Evolutionary conservation across 2,329 filamentous ascomycete genomes (phyloP), one percentile per base, ranked within the genome.

Genomic region (Colletotrichum somersetense): DNA sequence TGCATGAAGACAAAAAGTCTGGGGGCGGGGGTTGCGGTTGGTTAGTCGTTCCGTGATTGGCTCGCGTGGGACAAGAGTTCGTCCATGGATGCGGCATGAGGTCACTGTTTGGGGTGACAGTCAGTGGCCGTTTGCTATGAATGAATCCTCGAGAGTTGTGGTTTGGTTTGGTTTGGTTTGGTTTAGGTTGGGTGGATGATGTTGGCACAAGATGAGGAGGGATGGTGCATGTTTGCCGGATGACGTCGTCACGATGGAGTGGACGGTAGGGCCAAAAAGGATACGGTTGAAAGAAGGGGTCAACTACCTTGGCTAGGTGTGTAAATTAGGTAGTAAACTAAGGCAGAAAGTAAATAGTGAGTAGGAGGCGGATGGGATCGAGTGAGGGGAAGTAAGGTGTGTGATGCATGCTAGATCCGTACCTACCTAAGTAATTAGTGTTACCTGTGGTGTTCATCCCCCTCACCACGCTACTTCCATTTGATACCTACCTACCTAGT

Each of bases 171-270:
- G 30, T 52, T 63, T 58, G 53, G 30, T 4, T 30, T 58, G 53
- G 30, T 4, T 30, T 55, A 33, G 18, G 18, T 59, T n/a, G 16
- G 38, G 58, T 63, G 58, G 53, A 26, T 58, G 65, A 42, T 67
- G 40, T 52, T 67, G 40, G 18, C 26, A 46, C 23, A 18, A 65
- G 16, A 12, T 30, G 46, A 52, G 7, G 68, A 71, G 65, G 69
- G 66, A 46, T 62, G 59, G 58, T 72, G 65, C 65, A 72, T 69
- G 69, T 59, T 53, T 69, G 69, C 55, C 58, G 65, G 50, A 72
- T 69, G 69, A 72, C 65, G 69, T 72, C 66, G 65, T 62, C 68
- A 55, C 65, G 69, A 72, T 69, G 65, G 58, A 18, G 59, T 23
- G n/a, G 58, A 50, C 30, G 14, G 30, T 23, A 42, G 52, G 35